Percentiles rank a stretch among this genome's conserved stretches.
Conservation (phyloP, 441 rosid genomes). For the Gossypium aridum region DNA sequence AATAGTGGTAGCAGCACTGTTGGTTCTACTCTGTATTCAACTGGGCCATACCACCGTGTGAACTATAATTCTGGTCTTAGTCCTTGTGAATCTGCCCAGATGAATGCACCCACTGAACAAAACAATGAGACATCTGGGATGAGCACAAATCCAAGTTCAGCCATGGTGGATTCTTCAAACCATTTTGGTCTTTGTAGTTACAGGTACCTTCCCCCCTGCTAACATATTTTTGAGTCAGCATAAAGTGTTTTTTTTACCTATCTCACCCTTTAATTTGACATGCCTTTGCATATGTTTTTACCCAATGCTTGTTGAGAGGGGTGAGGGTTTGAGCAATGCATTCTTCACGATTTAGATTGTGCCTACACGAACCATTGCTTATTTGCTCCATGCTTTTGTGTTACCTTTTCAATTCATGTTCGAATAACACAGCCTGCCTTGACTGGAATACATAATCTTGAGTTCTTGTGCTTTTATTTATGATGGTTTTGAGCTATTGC, state of each 20-base stretch:
- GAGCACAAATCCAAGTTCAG: constrained; percentile 23
- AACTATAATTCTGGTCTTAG: constrained; percentile 29
- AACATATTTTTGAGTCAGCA: not conserved
- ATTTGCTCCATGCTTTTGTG: not conserved
- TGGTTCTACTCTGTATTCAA: constrained; percentile 34
- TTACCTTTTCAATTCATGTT: constrained; percentile 4
- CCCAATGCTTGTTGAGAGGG: not conserved
- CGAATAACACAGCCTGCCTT: not conserved
- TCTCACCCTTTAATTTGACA: not conserved
- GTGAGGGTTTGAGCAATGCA: not conserved
- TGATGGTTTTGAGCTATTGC: not conserved
- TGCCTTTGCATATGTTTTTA: not conserved
- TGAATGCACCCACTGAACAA: constrained; percentile 33
- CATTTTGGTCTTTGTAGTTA: constrained; percentile 38
- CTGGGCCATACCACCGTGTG: constrained; percentile 40
- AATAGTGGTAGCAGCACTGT: constrained; percentile 43
- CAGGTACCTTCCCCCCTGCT: constrained; percentile 31
- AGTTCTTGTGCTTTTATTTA: constrained; percentile 7
- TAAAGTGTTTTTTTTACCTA: not conserved
- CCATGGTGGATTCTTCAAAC: constrained; percentile 27
- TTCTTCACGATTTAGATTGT: not conserved
- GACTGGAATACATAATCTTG: not conserved
- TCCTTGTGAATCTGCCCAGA: constrained; percentile 28
- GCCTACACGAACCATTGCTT: not conserved
- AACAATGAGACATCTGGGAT: constrained; percentile 27